These are phyloP conservation scores for Cytospora piceae DNA, from an alignment of 2,329 filamentous ascomycete species.

Conservation along the genomic window DNA sequence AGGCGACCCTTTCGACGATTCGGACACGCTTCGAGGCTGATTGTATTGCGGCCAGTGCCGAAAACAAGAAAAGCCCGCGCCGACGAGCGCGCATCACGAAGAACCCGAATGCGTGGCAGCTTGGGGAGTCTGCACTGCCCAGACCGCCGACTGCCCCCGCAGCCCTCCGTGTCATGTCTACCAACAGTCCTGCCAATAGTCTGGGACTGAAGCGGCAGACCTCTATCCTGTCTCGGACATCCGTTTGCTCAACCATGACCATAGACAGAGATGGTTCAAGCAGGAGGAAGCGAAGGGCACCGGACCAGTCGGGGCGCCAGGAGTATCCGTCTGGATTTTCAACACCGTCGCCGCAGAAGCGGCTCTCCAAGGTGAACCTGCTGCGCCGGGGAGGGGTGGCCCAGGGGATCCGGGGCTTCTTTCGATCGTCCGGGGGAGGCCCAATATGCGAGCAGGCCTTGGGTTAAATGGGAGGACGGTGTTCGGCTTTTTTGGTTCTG, in stretches of 20 bases:
- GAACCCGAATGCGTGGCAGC: conserved; percentile 27
- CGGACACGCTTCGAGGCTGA: conserved; percentile 1
- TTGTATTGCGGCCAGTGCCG: neutral
- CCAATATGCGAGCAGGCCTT: conserved; percentile 10
- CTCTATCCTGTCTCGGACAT: conserved; percentile 30
- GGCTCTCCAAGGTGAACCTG: conserved; percentile 38
- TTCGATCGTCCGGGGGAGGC: conserved; percentile 41
- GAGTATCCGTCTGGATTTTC: conserved; percentile 32
- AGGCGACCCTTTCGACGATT: conserved; percentile 17
- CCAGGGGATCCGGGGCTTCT: conserved; percentile 49
- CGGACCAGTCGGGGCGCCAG: conserved; percentile 1
- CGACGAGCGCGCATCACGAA: conserved; percentile 26
- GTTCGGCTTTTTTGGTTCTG: neutral
- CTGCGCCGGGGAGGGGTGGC: conserved; percentile 45
- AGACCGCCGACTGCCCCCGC: conserved; percentile 7
- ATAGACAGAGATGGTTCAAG: conserved; percentile 8
- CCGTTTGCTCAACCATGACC: conserved; percentile 23
- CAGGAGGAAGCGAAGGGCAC: conserved; percentile 11
- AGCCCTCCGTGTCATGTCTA: conserved; percentile 33
- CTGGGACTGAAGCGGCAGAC: conserved; percentile 32
- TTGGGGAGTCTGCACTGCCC: conserved; percentile 15
- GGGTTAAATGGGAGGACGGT: neutral
- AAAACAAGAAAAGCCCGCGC: conserved; percentile 5
- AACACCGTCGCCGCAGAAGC: conserved; percentile 32
- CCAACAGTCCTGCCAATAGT: conserved; percentile 34